These are phyloP conservation scores for Hirsutella minnesotensis DNA, from an alignment of 2,329 filamentous ascomycete genomes.

Conservation along the genomic window DNA sequence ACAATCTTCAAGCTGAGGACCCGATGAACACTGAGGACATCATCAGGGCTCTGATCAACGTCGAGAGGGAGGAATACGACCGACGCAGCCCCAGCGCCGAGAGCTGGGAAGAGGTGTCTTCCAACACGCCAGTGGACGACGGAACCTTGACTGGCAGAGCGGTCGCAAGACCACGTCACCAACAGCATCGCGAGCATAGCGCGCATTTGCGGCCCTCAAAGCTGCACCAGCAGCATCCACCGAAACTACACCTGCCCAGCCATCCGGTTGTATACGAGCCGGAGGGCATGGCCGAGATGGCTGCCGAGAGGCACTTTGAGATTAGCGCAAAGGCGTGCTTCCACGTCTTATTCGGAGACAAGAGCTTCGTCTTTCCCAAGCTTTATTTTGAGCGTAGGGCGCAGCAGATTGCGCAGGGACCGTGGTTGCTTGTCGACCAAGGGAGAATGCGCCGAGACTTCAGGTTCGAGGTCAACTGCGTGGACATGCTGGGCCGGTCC, in stretches of 20 bases:
- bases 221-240: constrained; percentile 27
- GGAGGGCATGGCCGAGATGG: constrained; percentile 63
- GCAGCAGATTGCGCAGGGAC: constrained; percentile 70
- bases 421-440: constrained; percentile 64
- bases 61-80: constrained; percentile 53
- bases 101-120: constrained; percentile 79
- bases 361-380: constrained; percentile 85
- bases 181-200: not conserved
- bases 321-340: constrained; percentile 91
- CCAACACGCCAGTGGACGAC: constrained; percentile 45
- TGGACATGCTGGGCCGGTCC: constrained; percentile 51
- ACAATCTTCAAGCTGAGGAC: constrained; percentile 63
- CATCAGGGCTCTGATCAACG: constrained; percentile 58
- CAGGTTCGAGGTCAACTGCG: constrained; percentile 61
- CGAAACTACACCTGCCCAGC: constrained; percentile 71
- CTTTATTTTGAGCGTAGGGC: constrained; percentile 76
- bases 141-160: constrained; percentile 31
- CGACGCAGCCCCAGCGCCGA: constrained; percentile 61
- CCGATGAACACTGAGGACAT: constrained; percentile 57
- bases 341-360: constrained; percentile 93
- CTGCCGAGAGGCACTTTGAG: constrained; percentile 73
- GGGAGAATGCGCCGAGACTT: constrained; percentile 68
- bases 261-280: constrained; percentile 78
- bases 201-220: constrained; percentile 20
- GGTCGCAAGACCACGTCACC: constrained; percentile 8